Evolutionary conservation across 2,329 filamentous ascomycete genomes (phyloP), one percentile per base, ranked within the genome.

Genomic region (Penicillium sp.): DNA sequence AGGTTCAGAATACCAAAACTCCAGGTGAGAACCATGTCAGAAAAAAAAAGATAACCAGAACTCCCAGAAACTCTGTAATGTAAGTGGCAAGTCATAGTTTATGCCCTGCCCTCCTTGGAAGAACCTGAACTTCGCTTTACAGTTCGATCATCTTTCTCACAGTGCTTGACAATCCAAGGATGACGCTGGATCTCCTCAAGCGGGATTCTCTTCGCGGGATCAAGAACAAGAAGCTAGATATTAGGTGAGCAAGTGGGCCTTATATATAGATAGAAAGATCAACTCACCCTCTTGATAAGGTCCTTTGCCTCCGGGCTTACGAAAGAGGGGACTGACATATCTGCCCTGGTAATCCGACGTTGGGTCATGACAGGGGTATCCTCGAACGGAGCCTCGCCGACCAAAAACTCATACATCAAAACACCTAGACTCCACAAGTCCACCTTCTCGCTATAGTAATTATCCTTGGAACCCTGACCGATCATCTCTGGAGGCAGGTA

Each of bases 401-500:
- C 91, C 58, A 99, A 77, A 68, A 99, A 99, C 76, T 99, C 94
- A 69, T 97, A 99, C 2, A 89, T 96, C 76, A 99, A 76, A 23
- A 97, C 94, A 25, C 94, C 94, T 69, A 99, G 79, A 71, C 90
- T 94, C 94, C 94, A 99, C 60, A 97, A 78, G 72, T 99, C 94
- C 33, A 99, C 91, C 79, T 97, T 97, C 72, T 97, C 92, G 58
- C 85, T 90, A 77, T 97, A 97, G 71, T 84, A 95, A 77, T 94
- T 96, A 69, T 94, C 90, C 66, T 87, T 84, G 65, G 84, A 83
- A 44, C 90, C 89, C 4, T 87, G 85, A 75, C 88, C 90, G 75
- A 97, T 84, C 94, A 99, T 99, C 86, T 99, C 94, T 5, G 94
- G 94, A 3, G 94, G 94, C 16, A 99, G 84, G 75, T 99, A 99